Evolutionary conservation across 495 filamentous ascomycete genomes (phyloP), one percentile per base, ranked within the genome.

Genomic region (Oleoguttula mirabilis): DNA sequence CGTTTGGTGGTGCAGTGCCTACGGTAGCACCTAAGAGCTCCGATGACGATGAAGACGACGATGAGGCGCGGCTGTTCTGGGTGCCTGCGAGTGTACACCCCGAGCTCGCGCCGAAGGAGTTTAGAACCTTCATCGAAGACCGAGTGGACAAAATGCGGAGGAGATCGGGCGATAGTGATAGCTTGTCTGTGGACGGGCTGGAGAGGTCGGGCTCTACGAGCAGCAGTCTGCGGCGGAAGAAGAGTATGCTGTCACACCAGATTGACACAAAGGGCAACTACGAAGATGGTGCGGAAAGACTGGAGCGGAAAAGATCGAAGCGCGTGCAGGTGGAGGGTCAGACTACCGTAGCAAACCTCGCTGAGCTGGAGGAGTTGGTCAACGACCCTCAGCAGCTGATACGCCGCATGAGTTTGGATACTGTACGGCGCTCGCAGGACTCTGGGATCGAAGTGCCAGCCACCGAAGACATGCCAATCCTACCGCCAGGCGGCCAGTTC

Each of bases 71-170:
- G 47, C 61, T 96, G 36, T 84, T 95, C 42, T 99, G 90, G 90
- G 90, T 99, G 20, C 90, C 90, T 0, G 90, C 90, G 17, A 75
- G 87, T 42, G 67, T 96, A 14, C 90, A 99, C 55, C 90, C 90
- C 10, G 90, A 96, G 63, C 66, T 99, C 22, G 90, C 92, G 21
- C 92, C 90, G 4, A 86, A 80, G 59, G 92, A 95, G 55, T 99
- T 96, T 67, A 94, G 90, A 62, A 83, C 83, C 1, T 99, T 96
- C 54, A 71, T 99, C 0, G 88, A 96, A 55, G 90, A 87, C 33
- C 80, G 84, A 55, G 81, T 94, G 19, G 79, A 92, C 39, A 76
- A 83, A 10, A 93, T 96, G 52, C 81, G 85, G 62, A 68, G 88
- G 50, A 75, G 79, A 57, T 92, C 85, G 5, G 78, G 80, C 5